Conservation (phyloP, 1,139 yeast species). For the Sugiyamaella sp. region DNA sequence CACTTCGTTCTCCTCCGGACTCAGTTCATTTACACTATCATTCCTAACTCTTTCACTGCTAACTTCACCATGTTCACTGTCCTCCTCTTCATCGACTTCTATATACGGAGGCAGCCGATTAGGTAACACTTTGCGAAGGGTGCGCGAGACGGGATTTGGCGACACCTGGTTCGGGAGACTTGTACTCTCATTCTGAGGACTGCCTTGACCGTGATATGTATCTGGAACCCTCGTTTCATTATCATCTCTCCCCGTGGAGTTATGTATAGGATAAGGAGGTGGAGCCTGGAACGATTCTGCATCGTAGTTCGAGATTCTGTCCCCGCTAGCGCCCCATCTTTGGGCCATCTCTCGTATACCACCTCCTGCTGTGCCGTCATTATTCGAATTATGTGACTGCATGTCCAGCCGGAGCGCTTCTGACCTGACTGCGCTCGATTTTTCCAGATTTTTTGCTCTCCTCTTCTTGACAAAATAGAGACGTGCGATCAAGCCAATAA, state of each 20-base stretch:
- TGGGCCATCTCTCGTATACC: slow-evolving; percentile 21
- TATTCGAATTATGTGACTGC: slow-evolving; percentile 23
- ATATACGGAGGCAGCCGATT: slow-evolving; percentile 10
- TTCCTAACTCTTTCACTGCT: background rate
- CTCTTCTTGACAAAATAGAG: slow-evolving; percentile 31
- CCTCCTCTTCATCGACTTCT: slow-evolving; percentile 7
- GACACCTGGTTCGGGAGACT: background rate
- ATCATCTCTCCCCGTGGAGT: background rate
- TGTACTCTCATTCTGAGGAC: background rate
- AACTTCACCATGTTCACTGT: background rate
- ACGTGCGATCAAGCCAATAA: slow-evolving; percentile 33
- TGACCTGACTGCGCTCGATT: slow-evolving; percentile 30
- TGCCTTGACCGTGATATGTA: background rate
- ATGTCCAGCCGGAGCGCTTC: slow-evolving; percentile 37
- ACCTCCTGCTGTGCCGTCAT: slow-evolving; percentile 8
- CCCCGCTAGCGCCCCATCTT: slow-evolving; percentile 4
- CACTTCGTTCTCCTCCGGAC: background rate
- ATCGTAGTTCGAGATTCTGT: slow-evolving; percentile 10
- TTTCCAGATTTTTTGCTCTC: slow-evolving; percentile 29
- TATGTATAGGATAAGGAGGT: slow-evolving; percentile 34
- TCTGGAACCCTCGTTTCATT: background rate
- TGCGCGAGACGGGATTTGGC: slow-evolving; percentile 5
- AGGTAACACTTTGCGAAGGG: background rate
- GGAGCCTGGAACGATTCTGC: slow-evolving; percentile 29
- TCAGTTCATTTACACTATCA: background rate